Percentiles rank a stretch among this genome's conserved stretches.
Evolutionary conservation across 2,329 filamentous ascomycete species (phyloP).

Genomic region (Pseudocercospora eumusae): DNA sequence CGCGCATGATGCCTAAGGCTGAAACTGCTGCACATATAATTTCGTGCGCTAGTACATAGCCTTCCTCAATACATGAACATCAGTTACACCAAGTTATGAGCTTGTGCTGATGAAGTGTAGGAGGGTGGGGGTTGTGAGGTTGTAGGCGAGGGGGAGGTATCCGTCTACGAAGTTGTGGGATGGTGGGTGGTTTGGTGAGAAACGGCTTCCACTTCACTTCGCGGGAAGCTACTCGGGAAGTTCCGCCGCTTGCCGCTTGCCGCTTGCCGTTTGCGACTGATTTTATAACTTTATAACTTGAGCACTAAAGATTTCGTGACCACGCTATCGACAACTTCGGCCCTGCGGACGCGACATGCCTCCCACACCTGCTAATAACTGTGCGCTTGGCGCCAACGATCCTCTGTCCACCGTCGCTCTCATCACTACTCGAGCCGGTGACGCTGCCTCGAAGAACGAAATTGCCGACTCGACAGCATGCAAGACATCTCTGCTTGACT

Average conservation of each 20-base stretch:
- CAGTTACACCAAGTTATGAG: no score
- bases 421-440: background rate
- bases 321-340: background rate
- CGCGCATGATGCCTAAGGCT: no score
- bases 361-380: background rate
- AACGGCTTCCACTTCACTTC: background rate
- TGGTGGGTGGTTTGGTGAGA: no score
- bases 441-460: background rate
- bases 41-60: no score
- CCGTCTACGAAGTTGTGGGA: conserved; percentile 13
- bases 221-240: background rate
- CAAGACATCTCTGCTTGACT: background rate
- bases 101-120: background rate
- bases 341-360: background rate
- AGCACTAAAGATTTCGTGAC: no score
- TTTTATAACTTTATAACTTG: no score
- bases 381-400: no score
- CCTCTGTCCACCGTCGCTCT: no score
- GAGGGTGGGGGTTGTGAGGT: background rate
- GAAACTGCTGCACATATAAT: no score
- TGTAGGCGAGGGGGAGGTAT: conserved; percentile 10
- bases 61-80: no score
- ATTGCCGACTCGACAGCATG: background rate
- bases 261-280: no score
- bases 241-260: background rate